Base-by-base conservation (phyloP, 2,329 filamentous ascomycete species). In the Remersonia thermophila region DNA sequence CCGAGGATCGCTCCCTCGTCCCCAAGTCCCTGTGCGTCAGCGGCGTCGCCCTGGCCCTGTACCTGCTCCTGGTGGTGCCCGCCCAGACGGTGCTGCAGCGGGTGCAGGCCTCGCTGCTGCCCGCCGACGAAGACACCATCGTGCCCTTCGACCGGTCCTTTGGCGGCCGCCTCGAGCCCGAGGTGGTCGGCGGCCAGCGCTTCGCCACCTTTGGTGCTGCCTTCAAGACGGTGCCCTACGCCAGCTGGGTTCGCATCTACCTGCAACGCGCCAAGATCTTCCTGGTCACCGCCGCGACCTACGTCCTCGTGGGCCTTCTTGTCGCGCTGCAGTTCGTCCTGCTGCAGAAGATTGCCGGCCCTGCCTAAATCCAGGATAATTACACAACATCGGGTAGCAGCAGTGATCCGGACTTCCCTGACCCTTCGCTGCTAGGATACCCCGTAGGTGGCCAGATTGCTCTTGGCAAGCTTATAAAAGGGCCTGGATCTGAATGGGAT, bases 121-220 rank as follows among this genome's bases (percentile, higher is more conserved):
- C 85, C 1, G 79, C 84, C 40, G 77, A 83, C 13, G 72, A 86
- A 47, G 80, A 93, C 60, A 77, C 83, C 17, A 82, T 95, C 45
- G 78, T 96, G 26, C 80, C 84, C 23, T 94, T 96, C 51, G 89
- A 96, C 65, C 82, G 86, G 46, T 80, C 79, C 20, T 93, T 93
- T 52, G 74, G 71, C 44, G 83, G 83, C 48, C 80, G 77, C 54
- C 73, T 89, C 18, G 73, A 80, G 45, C 77, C 83, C n/a, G 71
- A 73, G 41, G 69, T 85, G 33, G 65, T 85, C n/a, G 78, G 75
- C 40, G 83, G 81, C 37, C 72, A 68, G 44, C 82, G 83, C 46
- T 77, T 73, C 47, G 68, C 83, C 43, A 73, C 80, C 28, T 70
- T 89, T 51, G 56, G 72, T 33, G 80, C 89, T 49, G 86, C 85